Conservation (phyloP, 208 protist species). For the Porcisia deanei region DNA sequence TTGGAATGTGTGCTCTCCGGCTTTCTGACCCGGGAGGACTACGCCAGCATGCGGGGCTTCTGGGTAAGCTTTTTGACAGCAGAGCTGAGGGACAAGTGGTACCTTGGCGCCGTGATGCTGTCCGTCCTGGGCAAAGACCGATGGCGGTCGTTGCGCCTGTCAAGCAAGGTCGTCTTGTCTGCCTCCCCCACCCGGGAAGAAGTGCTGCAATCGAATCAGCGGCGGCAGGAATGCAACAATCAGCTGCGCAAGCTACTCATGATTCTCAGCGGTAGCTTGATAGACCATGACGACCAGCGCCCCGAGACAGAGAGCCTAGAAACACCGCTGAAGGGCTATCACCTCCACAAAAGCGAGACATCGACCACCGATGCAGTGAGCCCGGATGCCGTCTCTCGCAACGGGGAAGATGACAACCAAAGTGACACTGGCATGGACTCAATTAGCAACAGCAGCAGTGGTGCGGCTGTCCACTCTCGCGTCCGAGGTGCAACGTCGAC, state of each 20-base stretch:
- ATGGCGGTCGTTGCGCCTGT: slow-evolving; percentile 32
- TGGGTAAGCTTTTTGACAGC: slow-evolving; percentile 30
- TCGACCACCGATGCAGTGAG: neutral
- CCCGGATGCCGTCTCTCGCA: neutral
- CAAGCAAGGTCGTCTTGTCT: slow-evolving; percentile 21
- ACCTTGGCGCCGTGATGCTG: slow-evolving; percentile 47
- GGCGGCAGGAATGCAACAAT: slow-evolving; percentile 33
- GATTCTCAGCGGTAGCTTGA: slow-evolving; percentile 30
- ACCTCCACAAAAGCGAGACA: slow-evolving; percentile 3
- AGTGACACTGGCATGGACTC: neutral
- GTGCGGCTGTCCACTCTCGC: neutral
- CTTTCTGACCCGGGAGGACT: slow-evolving; percentile 32
- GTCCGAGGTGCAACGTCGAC: neutral
- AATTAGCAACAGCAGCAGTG: neutral
- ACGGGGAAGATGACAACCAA: neutral
- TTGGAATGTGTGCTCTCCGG: slow-evolving; percentile 42
- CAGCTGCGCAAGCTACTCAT: slow-evolving; percentile 43
- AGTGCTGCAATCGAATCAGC: slow-evolving; percentile 28
- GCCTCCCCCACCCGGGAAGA: slow-evolving; percentile 30
- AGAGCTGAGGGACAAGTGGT: slow-evolving; percentile 43
- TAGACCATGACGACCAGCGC: slow-evolving; percentile 9
- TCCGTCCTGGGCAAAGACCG: slow-evolving; percentile 39
- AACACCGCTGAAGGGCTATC: slow-evolving; percentile 2
- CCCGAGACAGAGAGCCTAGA: slow-evolving; percentile 5
- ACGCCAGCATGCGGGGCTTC: slow-evolving; percentile 31